Evolutionary conservation across 2,329 filamentous ascomycete genomes (phyloP).

Genomic region (Pseudocercospora fuligena): DNA sequence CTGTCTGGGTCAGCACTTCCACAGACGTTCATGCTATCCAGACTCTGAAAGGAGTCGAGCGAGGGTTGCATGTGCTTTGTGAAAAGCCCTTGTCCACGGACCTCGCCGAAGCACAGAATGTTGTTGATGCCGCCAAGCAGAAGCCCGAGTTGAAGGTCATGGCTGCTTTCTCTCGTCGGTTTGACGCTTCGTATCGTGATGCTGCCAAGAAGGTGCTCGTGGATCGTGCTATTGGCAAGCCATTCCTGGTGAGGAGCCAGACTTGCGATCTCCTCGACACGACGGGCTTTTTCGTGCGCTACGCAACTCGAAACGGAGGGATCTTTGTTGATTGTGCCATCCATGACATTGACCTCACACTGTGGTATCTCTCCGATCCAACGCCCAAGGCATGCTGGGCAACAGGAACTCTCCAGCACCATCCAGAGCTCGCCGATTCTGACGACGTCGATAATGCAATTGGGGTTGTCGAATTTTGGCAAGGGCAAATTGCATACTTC

Average conservation of each 20-base stretch:
- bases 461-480: slow-evolving; percentile 51
- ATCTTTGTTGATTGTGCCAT: slow-evolving; percentile 52
- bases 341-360: slow-evolving; percentile 51
- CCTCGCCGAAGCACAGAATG: slow-evolving; percentile 26
- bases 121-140: slow-evolving; percentile 44
- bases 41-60: slow-evolving; percentile 59
- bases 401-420: slow-evolving; percentile 36
- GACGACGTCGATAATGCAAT: slow-evolving; percentile 53
- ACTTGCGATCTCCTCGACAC: slow-evolving; percentile 47
- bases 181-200: slow-evolving; percentile 50
- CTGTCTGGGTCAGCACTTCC: slow-evolving; percentile 59
- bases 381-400: slow-evolving; percentile 42
- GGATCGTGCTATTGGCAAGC: slow-evolving; percentile 43
- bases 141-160: slow-evolving; percentile 49
- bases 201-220: slow-evolving; percentile 41
- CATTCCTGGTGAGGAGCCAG: slow-evolving; percentile 48
- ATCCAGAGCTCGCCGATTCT: slow-evolving; percentile 45
- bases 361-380: slow-evolving; percentile 48
- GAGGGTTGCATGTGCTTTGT: slow-evolving; percentile 60
- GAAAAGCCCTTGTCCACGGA: slow-evolving; percentile 53
- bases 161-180: slow-evolving; percentile 51
- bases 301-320: slow-evolving; percentile 47
- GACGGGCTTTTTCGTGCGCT: slow-evolving; percentile 48
- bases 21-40: slow-evolving; percentile 62
- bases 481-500: slow-evolving; percentile 51